Base-by-base conservation (phyloP, 228 moss, liverwort and hornwort genomes). In the Sphagnum magellanicum region DNA sequence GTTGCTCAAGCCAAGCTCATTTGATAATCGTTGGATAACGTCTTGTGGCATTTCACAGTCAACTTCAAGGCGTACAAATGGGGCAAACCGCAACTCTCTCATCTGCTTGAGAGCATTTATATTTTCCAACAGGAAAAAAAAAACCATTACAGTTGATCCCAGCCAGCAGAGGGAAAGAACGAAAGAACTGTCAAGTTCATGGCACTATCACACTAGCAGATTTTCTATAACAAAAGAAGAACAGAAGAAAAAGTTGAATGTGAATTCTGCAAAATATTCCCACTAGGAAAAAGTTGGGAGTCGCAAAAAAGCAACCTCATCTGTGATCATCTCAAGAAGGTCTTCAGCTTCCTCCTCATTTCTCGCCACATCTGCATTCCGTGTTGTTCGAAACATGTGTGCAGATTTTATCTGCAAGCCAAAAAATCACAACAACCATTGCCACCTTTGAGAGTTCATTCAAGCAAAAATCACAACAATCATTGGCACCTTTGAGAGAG, bases 311-410 rank as follows among this genome's bases (percentile, higher is more conserved):
- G 8, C 47, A 6, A 86, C 86, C 80, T 86, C 86, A 60, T 86
- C 86, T 51, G 86, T 86, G 66, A 86, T 86, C 86, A 86, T 86
- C 67, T 86, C 86, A 60, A 86, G 67, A 6, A 86, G 77, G 59
- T 86, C 86, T 67, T 86, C 82, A 51, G 86, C 86, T 67, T 86
- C 86, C 72, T 86, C 86, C 65, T 86, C 86, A 60, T 86, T 86
- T 61, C 82, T 79, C 67, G 86, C 78, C 71, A 86, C 82, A 49
- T 86, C 82, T 66, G 86, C 86, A 70, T 86, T 86, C 60, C 86
- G 75, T 0, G 86, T 86, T 8, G 86, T 86, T 52, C 82, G 75
- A 16, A 86, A 86, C 66, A 78, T 66, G 61, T 82, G 82, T 10
- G 86, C 82, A 48, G 82, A 86, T 64, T 75, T 82, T 50, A 86